Evolutionary conservation across 768 basidiomycete genomes (phyloP).

Genomic region (Rhodotorula kratochvilovae): DNA sequence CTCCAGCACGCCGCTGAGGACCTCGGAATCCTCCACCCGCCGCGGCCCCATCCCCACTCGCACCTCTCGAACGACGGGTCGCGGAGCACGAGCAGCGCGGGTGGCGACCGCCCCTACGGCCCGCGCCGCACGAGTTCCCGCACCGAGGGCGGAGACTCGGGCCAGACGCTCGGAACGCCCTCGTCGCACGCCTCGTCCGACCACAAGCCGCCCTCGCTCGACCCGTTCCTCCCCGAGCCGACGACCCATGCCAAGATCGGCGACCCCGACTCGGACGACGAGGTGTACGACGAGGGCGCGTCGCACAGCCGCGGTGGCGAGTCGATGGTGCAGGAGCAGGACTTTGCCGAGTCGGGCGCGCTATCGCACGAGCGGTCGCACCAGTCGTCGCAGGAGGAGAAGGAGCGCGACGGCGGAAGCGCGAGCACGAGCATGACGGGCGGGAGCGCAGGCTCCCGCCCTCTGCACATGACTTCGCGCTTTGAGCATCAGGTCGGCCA

Average conservation of each 20-base stretch:
- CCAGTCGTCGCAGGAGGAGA: not conserved
- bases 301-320: not conserved
- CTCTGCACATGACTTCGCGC: conserved; percentile 55
- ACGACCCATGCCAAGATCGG: conserved; percentile 32
- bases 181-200: not conserved
- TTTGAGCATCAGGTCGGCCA: conserved; percentile 63
- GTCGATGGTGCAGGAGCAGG: conserved; percentile 19
- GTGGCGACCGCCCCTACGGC: not conserved
- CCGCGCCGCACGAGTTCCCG: not conserved
- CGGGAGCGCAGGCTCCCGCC: conserved; percentile 2
- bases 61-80: too few relatives aligned
- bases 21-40: not conserved
- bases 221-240: conserved; percentile 23
- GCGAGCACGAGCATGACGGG: not conserved
- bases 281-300: not conserved
- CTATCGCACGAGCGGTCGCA: not conserved
- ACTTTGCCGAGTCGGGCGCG: conserved; percentile 15
- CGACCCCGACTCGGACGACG: conserved; percentile 23
- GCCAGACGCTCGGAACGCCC: not conserved
- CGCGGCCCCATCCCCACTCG: not conserved
- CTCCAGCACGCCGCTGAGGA: not conserved
- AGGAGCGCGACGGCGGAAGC: not conserved
- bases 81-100: not conserved
- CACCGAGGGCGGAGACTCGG: not conserved
- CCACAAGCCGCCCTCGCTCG: conserved; percentile 17